phyloP scores from a whole-genome alignment of 768 basidiomycete genomes.

The Mycena albidolilacea region DNA sequence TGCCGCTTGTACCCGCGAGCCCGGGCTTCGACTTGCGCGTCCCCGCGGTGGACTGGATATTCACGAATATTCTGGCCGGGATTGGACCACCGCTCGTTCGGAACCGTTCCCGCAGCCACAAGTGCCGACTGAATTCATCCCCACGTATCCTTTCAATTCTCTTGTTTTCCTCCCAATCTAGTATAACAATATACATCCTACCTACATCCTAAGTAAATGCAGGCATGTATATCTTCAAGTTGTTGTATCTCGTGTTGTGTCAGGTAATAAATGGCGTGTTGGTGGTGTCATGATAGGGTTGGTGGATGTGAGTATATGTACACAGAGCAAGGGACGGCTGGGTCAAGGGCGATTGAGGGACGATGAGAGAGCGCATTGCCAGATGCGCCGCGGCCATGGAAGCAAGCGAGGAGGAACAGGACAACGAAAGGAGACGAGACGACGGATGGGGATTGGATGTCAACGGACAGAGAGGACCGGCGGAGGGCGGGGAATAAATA shows the following conservation, averaged over 20 bases:
- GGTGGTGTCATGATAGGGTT: background rate
- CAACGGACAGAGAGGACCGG: background rate
- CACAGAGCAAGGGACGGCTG: background rate
- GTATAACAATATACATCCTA: no score
- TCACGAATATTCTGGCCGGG: no score
- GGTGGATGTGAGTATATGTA: background rate
- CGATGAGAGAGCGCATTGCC: constrained; percentile 18
- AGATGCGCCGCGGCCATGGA: constrained; percentile 15
- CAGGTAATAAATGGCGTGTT: background rate
- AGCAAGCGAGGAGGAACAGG: constrained; percentile 14
- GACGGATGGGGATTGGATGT: background rate
- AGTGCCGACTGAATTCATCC: no score
- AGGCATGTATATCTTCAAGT: background rate
- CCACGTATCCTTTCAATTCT: no score
- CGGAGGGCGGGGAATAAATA: constrained; percentile 19
- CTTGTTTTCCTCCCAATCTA: no score
- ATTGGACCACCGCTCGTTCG: no score
- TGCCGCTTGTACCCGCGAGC: no score
- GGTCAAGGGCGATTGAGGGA: background rate
- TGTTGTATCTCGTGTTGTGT: background rate
- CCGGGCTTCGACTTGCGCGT: no score
- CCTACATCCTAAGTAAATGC: background rate
- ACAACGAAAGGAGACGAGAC: constrained; percentile 11
- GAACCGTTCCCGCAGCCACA: no score
- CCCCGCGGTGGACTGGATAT: no score